A percentile compares a stretch with the other conserved stretches of the same genome.
These are phyloP conservation scores for Hyphopichia wangnamkhiaoensis DNA, from an alignment of 1,139 yeast genomes.

Conservation along the genomic window DNA sequence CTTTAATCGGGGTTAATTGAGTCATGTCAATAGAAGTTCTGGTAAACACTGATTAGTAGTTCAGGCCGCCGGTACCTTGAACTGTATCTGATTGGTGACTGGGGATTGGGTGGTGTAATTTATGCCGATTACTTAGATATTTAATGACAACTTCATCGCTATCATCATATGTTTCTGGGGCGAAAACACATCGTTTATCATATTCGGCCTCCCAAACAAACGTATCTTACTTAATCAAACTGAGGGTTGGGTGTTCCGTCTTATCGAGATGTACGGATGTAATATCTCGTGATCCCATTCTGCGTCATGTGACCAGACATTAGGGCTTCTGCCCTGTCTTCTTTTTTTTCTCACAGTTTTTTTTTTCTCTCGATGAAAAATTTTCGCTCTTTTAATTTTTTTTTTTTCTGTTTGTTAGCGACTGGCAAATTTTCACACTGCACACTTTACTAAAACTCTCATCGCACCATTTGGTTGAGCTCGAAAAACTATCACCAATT, in stretches of 20 bases:
- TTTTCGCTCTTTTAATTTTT: background rate
- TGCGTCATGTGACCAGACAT: background rate
- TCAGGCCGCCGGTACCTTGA: too few species aligned
- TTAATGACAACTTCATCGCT: too few species aligned
- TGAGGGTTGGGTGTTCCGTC: background rate
- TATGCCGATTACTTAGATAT: background rate
- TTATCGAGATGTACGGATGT: background rate
- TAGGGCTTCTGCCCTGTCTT: slow-evolving; percentile 2
- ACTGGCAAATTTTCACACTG: background rate
- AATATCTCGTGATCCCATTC: background rate
- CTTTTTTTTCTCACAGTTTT: background rate
- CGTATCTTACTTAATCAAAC: background rate
- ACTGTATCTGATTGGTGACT: too few species aligned
- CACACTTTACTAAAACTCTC: too few species aligned
- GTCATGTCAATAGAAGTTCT: slow-evolving; percentile 16
- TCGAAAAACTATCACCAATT: slow-evolving; percentile 5
- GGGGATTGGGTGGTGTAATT: too few species aligned
- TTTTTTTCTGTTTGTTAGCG: background rate
- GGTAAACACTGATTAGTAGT: too few species aligned
- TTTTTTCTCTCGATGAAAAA: too few species aligned
- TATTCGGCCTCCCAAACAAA: background rate
- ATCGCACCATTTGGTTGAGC: too few species aligned
- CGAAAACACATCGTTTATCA: background rate
- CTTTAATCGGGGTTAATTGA: slow-evolving; percentile 47
- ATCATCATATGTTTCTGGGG: background rate